phyloP scores from a whole-genome alignment of 1,284 basidiomycete species.

The Trametes hirsuta region DNA sequence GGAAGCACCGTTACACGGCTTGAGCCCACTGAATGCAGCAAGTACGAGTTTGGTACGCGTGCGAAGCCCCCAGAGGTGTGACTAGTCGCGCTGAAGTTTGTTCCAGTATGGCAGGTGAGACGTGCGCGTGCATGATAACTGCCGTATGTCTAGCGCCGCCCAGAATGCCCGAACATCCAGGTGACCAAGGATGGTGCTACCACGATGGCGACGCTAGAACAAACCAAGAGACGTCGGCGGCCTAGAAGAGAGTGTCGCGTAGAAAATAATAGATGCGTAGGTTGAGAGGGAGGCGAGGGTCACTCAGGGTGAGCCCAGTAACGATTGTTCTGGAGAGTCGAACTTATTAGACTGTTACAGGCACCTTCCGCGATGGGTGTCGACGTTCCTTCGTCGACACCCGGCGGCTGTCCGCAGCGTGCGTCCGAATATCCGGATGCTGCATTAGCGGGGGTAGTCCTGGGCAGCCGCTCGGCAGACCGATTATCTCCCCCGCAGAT shows the following conservation, averaged over 20 bases:
- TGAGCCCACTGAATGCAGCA: constrained; percentile 12
- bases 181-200: constrained; percentile 1
- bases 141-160: constrained; percentile 10
- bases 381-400: background rate
- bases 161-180: constrained; percentile 3
- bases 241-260: background rate
- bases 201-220: background rate
- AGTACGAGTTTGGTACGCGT: constrained; percentile 18
- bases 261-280: constrained; percentile 7
- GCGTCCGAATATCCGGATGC: constrained; percentile 6
- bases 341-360: constrained; percentile 8
- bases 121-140: background rate
- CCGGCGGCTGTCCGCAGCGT: background rate
- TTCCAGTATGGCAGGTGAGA: background rate
- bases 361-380: constrained; percentile 3
- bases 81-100: constrained; percentile 9
- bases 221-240: constrained; percentile 14
- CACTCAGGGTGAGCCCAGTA: constrained; percentile 5
- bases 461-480: background rate
- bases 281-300: constrained; percentile 4
- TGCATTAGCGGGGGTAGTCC: background rate
- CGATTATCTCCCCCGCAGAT: constrained; percentile 14
- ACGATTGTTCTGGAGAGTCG: constrained; percentile 5
- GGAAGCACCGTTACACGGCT: constrained; percentile 12
- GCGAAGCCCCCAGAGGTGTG: constrained; percentile 15